phyloP scores from a whole-genome alignment of 192 early-diverging fungal species.

The Coemansia sp. region DNA sequence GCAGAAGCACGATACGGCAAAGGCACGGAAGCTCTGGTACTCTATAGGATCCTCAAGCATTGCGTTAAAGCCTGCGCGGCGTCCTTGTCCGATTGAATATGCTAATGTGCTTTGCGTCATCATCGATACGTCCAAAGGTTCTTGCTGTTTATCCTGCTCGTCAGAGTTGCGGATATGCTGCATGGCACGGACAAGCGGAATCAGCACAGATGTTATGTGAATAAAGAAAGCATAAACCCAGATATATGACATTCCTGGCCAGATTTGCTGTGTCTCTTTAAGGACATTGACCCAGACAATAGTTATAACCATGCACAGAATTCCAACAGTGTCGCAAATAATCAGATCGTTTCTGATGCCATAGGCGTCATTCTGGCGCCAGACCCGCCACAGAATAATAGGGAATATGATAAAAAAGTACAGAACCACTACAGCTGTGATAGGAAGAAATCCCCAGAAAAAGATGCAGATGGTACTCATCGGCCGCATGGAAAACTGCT shows the following conservation, averaged over 20 bases:
- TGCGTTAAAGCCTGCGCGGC: slow-evolving; percentile 20
- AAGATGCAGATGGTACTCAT: slow-evolving; percentile 13
- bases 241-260: slow-evolving; percentile 29
- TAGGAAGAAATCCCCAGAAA: slow-evolving; percentile 25
- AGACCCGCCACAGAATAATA: slow-evolving; percentile 47
- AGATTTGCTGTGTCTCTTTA: slow-evolving; percentile 15
- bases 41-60: slow-evolving; percentile 25
- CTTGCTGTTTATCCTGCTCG: background rate
- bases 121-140: background rate
- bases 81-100: background rate
- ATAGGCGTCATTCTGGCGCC: slow-evolving; percentile 51
- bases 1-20: slow-evolving; percentile 40
- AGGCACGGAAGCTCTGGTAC: slow-evolving; percentile 20
- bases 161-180: slow-evolving; percentile 6
- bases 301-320: slow-evolving; percentile 34
- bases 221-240: slow-evolving; percentile 29
- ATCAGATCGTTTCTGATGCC: slow-evolving; percentile 58
- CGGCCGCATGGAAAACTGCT: slow-evolving; percentile 22
- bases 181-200: slow-evolving; percentile 20
- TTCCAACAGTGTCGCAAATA: slow-evolving; percentile 44
- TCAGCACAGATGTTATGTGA: slow-evolving; percentile 28
- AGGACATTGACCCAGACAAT: slow-evolving; percentile 38
- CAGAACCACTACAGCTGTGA: slow-evolving; percentile 12
- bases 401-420: slow-evolving; percentile 54
- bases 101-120: background rate